Evolutionary conservation across 2,329 filamentous ascomycete species (phyloP).

Genomic region (Torrubiella hemipterigena): DNA sequence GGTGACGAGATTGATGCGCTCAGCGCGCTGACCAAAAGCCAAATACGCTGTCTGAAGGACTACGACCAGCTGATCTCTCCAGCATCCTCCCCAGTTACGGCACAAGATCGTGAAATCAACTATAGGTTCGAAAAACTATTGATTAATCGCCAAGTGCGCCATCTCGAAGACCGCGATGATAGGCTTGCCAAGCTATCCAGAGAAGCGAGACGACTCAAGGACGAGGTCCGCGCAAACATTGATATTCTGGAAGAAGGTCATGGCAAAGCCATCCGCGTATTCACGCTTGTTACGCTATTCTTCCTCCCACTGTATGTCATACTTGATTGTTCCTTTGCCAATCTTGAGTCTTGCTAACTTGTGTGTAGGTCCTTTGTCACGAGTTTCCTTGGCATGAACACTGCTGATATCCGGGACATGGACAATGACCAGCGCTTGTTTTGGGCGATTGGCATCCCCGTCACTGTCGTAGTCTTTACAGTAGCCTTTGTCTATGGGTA

Average conservation of each 20-base stretch:
- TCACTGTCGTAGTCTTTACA: conserved; percentile 19
- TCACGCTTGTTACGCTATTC: conserved; percentile 27
- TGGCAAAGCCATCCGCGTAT: conserved; percentile 18
- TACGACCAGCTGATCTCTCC: too few species aligned
- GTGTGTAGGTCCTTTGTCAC: conserved; percentile 14
- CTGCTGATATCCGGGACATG: conserved; percentile 27
- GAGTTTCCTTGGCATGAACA: conserved; percentile 32
- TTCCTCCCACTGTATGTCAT: conserved; percentile 20
- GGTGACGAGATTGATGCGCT: too few species aligned
- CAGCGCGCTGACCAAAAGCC: too few species aligned
- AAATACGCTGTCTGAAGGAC: too few species aligned
- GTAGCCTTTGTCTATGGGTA: conserved; percentile 13
- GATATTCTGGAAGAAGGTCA: conserved; percentile 17
- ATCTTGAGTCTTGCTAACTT: not conserved
- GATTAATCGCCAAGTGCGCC: too few species aligned
- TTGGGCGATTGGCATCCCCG: conserved; percentile 26
- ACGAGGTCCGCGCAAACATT: too few species aligned
- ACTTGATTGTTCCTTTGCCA: not conserved
- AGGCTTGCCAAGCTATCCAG: too few species aligned
- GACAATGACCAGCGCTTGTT: conserved; percentile 23
- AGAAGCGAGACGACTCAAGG: too few species aligned
- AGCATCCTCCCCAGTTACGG: too few species aligned
- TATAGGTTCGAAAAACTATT: too few species aligned
- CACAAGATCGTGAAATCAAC: too few species aligned
- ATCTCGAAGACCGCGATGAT: too few species aligned